Evolutionary conservation across 306 rosid genomes (phyloP).

Genomic region (Hippophae rhamnoides): DNA sequence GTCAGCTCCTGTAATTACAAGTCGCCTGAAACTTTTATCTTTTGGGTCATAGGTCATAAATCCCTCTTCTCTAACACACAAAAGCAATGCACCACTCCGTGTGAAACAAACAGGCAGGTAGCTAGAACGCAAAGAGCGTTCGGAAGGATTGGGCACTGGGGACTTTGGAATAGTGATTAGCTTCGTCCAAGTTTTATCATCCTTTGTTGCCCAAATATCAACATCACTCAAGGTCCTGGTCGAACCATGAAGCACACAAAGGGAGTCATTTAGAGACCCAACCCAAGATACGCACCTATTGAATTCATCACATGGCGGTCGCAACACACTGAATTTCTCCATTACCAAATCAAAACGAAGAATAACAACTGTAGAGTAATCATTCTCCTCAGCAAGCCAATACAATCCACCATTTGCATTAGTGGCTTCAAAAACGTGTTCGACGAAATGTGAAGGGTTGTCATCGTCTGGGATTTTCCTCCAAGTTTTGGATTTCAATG

Average conservation of each 20-base stretch:
- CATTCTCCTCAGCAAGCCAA: slow-evolving; percentile 23
- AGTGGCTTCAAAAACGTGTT: slow-evolving; percentile 31
- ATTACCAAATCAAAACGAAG: slow-evolving; percentile 23
- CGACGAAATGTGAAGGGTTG: slow-evolving; percentile 22
- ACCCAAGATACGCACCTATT: slow-evolving; percentile 19
- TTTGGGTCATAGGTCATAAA: slow-evolving; percentile 20
- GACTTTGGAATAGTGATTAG: slow-evolving; percentile 11
- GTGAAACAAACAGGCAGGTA: slow-evolving; percentile 32
- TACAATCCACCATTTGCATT: slow-evolving; percentile 24
- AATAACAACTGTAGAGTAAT: slow-evolving; percentile 4
- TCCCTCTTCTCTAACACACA: slow-evolving; percentile 28
- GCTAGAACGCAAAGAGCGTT: background rate
- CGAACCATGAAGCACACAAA: slow-evolving; percentile 18
- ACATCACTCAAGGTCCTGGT: slow-evolving; percentile 20
- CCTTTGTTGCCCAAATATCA: slow-evolving; percentile 24
- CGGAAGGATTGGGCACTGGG: slow-evolving; percentile 4
- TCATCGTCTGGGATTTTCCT: slow-evolving; percentile 24
- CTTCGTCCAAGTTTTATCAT: slow-evolving; percentile 25
- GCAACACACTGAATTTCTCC: slow-evolving; percentile 28
- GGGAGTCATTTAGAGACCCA: slow-evolving; percentile 16
- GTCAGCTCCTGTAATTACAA: slow-evolving; percentile 14
- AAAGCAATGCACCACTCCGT: slow-evolving; percentile 20
- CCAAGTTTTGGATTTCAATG: slow-evolving; percentile 17
- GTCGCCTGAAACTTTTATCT: slow-evolving; percentile 5
- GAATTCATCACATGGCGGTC: slow-evolving; percentile 14